phyloP scores from a whole-genome alignment of 805 yeast genomes.

The Lipomyces anomalus region DNA sequence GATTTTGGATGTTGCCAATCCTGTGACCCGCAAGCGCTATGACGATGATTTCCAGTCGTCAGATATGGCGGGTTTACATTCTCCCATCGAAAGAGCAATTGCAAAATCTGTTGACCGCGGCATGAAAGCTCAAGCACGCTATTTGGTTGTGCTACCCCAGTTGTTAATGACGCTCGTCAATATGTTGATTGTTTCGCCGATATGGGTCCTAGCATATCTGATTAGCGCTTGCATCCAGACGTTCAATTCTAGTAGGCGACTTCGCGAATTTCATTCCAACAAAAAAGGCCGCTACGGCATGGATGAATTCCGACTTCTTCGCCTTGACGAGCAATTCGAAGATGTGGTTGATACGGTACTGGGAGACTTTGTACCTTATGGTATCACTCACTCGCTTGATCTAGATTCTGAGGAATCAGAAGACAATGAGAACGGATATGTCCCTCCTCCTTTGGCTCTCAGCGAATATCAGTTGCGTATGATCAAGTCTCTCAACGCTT shows the following conservation, averaged over 20 bases:
- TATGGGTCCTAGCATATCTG: constrained; percentile 57
- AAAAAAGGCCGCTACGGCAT: constrained; percentile 22
- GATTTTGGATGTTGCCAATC: constrained; percentile 47
- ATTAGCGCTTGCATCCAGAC: constrained; percentile 41
- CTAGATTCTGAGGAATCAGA: constrained; percentile 22
- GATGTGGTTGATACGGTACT: constrained; percentile 50
- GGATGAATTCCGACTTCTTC: constrained; percentile 25
- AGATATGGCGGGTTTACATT: too few relatives aligned
- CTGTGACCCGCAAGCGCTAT: constrained; percentile 31
- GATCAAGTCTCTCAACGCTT: constrained; percentile 49
- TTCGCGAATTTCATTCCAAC: constrained; percentile 28
- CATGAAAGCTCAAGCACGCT: too few relatives aligned
- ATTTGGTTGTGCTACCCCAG: constrained; percentile 17
- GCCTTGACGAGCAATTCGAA: constrained; percentile 57
- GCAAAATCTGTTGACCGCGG: too few relatives aligned
- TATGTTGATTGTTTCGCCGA: constrained; percentile 51
- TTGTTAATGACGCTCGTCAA: constrained; percentile 31
- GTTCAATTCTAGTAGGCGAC: constrained; percentile 38
- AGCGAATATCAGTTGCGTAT: constrained; percentile 44
- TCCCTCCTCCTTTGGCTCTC: constrained; percentile 36
- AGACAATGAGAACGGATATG: constrained; percentile 23
- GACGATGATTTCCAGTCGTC: too few relatives aligned
- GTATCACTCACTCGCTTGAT: constrained; percentile 25
- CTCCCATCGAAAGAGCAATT: too few relatives aligned
- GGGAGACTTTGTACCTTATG: constrained; percentile 23